phyloP scores from a whole-genome alignment of 2,329 filamentous ascomycete genomes.

The Penicillium psychrosexuale region DNA sequence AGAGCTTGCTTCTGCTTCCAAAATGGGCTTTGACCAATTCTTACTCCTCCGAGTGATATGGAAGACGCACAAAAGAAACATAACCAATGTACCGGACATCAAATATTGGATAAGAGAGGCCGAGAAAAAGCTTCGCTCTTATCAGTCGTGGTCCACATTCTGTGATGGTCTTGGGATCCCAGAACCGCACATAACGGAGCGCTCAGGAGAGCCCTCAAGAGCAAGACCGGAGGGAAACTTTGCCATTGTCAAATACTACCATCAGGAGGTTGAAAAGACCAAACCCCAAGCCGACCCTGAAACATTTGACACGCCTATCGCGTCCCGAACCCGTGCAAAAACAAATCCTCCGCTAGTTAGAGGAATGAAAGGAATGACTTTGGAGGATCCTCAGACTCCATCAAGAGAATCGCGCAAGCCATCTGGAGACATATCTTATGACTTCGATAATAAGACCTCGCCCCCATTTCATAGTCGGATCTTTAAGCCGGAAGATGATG shows the following conservation, averaged over 20 bases:
- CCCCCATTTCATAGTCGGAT: too few relatives aligned
- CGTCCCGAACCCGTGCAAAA: not conserved
- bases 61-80: not conserved
- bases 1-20: not conserved
- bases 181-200: not conserved
- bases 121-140: not conserved
- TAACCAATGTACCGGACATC: too few relatives aligned
- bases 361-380: too few relatives aligned
- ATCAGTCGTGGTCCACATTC: not conserved
- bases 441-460: too few relatives aligned
- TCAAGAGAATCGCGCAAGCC: too few relatives aligned
- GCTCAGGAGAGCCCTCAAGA: not conserved
- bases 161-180: not conserved
- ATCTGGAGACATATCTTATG: too few relatives aligned
- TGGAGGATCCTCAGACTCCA: too few relatives aligned
- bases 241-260: not conserved
- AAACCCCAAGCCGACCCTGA: not conserved
- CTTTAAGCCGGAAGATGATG: too few relatives aligned
- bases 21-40: not conserved
- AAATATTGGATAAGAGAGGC: not conserved
- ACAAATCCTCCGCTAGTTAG: too few relatives aligned
- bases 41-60: not conserved
- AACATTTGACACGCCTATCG: not conserved
- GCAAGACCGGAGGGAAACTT: not conserved
- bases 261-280: not conserved